Evolutionary conservation across 2,329 filamentous ascomycete genomes (phyloP).

Genomic region (Hymenoscyphus scutula): DNA sequence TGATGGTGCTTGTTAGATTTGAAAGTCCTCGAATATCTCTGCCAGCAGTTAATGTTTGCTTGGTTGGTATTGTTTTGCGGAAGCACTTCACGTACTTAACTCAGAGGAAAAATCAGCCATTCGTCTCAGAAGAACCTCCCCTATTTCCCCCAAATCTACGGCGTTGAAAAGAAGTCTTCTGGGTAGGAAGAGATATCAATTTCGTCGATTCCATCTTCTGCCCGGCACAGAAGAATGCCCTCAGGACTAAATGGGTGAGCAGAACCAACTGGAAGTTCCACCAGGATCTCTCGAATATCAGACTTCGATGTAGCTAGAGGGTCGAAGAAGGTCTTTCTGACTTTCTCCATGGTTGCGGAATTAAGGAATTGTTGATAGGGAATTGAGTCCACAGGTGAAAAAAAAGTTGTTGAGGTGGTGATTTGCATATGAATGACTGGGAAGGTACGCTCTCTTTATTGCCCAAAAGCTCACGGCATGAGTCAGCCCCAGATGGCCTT

Average conservation of each 20-base stretch:
- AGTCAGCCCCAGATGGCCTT: not conserved
- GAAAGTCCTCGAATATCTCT: conserved; percentile 26
- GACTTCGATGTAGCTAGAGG: conserved; percentile 28
- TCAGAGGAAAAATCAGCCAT: conserved; percentile 25
- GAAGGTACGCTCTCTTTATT: not conserved
- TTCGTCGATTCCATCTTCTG: conserved; percentile 21
- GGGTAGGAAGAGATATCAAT: conserved; percentile 30
- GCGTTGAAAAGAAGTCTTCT: conserved; percentile 33
- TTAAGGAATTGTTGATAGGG: not conserved
- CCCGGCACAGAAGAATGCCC: conserved; percentile 23
- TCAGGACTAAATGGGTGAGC: conserved; percentile 30
- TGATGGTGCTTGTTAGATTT: conserved; percentile 26
- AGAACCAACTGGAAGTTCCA: conserved; percentile 25
- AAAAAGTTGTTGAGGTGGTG: not conserved
- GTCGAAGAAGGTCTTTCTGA: conserved; percentile 31
- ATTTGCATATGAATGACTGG: not conserved
- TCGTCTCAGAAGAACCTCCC: conserved; percentile 25
- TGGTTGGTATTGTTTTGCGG: not conserved
- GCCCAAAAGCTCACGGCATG: not conserved
- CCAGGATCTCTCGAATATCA: conserved; percentile 24
- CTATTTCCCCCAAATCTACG: conserved; percentile 30
- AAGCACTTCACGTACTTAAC: not conserved
- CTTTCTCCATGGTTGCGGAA: conserved; percentile 22
- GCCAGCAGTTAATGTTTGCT: not conserved
- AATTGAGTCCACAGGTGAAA: not conserved